Evolutionary conservation across 495 filamentous ascomycete species (phyloP), one percentile per base, ranked within the genome.

Genomic region (Trypethelium eluteriae): DNA sequence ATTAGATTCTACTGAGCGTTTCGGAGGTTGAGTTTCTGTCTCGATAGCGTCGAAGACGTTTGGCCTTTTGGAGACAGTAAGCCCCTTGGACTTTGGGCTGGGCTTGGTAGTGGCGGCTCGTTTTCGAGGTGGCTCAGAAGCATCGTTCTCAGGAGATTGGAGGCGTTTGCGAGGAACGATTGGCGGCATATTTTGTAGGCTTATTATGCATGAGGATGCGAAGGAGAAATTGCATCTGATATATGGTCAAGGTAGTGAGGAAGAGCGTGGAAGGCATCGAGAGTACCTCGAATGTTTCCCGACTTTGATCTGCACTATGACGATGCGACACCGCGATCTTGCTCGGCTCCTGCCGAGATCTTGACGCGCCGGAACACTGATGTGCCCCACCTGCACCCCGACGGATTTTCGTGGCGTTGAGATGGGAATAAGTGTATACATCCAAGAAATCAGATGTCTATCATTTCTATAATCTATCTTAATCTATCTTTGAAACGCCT

Each of bases 21-120:
- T 59, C 10, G 53, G 53, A 9, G 25, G 53, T 18, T 36, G 53
- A 36, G n/a, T 7, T 59, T 36, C 25, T 36, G 75, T 84, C 76
- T 91, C 91, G 71, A 85, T 81, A 64, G 84, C 83, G 71, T 88
- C 89, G 79, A 88, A 90, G 35, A 89, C 63, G 5, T 66, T 69
- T 9, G 63, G 65, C 46, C 70, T 68, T 12, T 67, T 62, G 14
- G 53, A 89, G 36, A 89, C 63, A 3, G 67, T 67, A n/a, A 64
- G 67, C 39, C 67, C 66, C 9, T 67, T 56, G 32, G 62, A 47
- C 59, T 67, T 73, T 16, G 49, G 38, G 12, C 59, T 39, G 16
- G 71, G 18, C 36, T 62, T 66, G 38, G 57, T 53, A 39, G 44
- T 64, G 3, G 68, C 57, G 36, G 53, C 53, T 10, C 65, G 69